These are phyloP conservation scores for Pyricularia sp. DNA, from an alignment of 2,329 filamentous ascomycete genomes.

Conservation along the genomic window DNA sequence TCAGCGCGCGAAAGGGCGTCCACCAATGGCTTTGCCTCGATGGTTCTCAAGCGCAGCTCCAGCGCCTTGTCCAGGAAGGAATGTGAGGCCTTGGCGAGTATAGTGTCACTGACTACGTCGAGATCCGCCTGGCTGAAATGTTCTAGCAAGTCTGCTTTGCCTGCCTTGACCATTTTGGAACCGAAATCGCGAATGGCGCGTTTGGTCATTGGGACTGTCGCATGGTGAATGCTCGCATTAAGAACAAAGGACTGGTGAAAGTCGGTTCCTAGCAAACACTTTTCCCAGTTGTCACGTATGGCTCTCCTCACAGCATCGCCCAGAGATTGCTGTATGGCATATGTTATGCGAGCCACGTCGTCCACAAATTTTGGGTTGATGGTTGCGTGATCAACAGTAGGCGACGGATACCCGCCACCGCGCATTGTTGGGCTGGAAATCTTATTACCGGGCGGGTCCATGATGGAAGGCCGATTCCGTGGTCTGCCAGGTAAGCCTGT, in stretches of 20 bases:
- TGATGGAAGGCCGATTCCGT: slow-evolving; percentile 14
- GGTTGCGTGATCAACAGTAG: slow-evolving; percentile 17
- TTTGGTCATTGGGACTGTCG: slow-evolving; percentile 24
- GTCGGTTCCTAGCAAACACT: slow-evolving; percentile 37
- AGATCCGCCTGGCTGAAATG: slow-evolving; percentile 31
- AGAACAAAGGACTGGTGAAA: slow-evolving; percentile 43
- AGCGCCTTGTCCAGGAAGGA: slow-evolving; percentile 42
- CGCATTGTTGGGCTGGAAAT: slow-evolving; percentile 6
- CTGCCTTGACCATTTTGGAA: slow-evolving; percentile 27
- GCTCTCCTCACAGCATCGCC: slow-evolving; percentile 37
- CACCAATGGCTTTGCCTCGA: slow-evolving; percentile 43
- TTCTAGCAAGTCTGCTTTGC: slow-evolving; percentile 29
- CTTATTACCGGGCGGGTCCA: slow-evolving; percentile 18
- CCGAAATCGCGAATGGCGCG: slow-evolving; percentile 36
- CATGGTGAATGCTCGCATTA: slow-evolving; percentile 38
- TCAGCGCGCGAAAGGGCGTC: slow-evolving; percentile 48
- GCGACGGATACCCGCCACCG: slow-evolving; percentile 23
- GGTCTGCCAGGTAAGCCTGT: slow-evolving; percentile 4
- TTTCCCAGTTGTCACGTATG: slow-evolving; percentile 41
- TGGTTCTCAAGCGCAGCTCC: slow-evolving; percentile 41
- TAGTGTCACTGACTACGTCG: slow-evolving; percentile 31
- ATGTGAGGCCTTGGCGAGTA: slow-evolving; percentile 37
- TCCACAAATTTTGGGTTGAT: slow-evolving; percentile 25
- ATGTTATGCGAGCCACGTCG: slow-evolving; percentile 27
- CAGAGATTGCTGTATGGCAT: slow-evolving; percentile 28